Conservation (phyloP, 2,329 filamentous ascomycete genomes). For the Ophiostoma quercus region DNA sequence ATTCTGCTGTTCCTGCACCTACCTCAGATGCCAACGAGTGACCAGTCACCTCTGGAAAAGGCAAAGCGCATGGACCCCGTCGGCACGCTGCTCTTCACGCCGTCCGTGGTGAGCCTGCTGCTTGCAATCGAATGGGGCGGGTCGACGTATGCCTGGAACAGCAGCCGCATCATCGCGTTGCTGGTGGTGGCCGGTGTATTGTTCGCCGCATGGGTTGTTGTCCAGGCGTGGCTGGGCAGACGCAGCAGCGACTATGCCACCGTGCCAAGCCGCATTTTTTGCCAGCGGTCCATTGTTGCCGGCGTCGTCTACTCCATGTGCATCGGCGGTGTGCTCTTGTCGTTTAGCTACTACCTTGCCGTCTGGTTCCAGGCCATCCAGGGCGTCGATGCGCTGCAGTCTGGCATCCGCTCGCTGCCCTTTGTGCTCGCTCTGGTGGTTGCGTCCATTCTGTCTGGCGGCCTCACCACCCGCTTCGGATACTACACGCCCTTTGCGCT, state of each 20-base stretch:
- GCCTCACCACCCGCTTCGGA: conserved; percentile 37
- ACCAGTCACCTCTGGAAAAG: neutral
- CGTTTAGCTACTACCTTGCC: conserved; percentile 26
- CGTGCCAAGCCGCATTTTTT: conserved; percentile 37
- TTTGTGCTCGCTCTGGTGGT: conserved; percentile 40
- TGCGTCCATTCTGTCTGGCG: conserved; percentile 39
- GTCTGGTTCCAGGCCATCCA: conserved; percentile 45
- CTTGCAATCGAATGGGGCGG: neutral
- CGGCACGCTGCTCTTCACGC: neutral
- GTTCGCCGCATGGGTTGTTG: neutral
- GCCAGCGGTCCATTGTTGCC: conserved; percentile 29
- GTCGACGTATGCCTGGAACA: neutral
- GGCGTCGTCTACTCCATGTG: conserved; percentile 14
- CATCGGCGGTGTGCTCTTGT: conserved; percentile 17
- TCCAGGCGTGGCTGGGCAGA: conserved; percentile 1
- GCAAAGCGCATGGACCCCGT: neutral
- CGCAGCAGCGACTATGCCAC: conserved; percentile 27
- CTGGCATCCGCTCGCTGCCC: conserved; percentile 41
- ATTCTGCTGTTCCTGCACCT: neutral
- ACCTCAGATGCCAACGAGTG: neutral
- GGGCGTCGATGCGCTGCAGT: conserved; percentile 36
- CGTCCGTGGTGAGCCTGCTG: neutral
- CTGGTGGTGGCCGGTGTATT: neutral
- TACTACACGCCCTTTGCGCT: conserved; percentile 45
- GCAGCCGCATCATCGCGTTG: neutral